A percentile compares a stretch with the other conserved stretches of the same genome.
phyloP scores from a whole-genome alignment of 148 eudicot genomes.

The Nepenthes mirabilis region DNA sequence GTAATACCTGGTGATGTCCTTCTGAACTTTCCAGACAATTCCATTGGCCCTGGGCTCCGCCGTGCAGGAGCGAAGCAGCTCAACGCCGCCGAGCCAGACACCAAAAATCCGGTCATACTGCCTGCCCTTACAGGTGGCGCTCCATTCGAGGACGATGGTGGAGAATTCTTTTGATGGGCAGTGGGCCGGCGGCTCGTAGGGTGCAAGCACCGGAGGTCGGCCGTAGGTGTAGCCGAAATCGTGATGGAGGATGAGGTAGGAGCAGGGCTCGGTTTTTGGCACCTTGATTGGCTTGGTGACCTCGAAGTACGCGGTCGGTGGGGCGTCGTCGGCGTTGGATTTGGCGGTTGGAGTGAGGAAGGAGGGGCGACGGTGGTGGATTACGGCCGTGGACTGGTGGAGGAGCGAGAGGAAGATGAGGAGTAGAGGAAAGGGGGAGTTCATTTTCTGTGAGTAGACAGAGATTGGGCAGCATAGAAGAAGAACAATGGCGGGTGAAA shows the following conservation, averaged over 20 bases:
- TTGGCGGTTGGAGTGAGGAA: conserved; percentile 8
- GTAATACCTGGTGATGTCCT: conserved; percentile 63
- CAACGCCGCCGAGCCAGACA: conserved; percentile 82
- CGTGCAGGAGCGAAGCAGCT: conserved; percentile 83
- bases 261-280: conserved; percentile 47
- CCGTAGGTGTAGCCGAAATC: conserved; percentile 65
- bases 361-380: conserved; percentile 18
- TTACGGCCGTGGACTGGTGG: conserved; percentile 5
- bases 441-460: too few species aligned
- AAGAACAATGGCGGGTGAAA: too few species aligned
- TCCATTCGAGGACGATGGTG: conserved; percentile 55
- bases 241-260: conserved; percentile 47
- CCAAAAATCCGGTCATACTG: conserved; percentile 82
- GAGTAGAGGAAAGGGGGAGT: conserved; percentile 11
- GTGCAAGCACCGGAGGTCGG: conserved; percentile 34
- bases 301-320: conserved; percentile 48
- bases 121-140: conserved; percentile 57
- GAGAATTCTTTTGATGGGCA: conserved; percentile 33
- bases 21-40: conserved; percentile 61
- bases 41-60: conserved; percentile 78
- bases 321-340: conserved; percentile 4
- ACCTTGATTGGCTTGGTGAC: conserved; percentile 53
- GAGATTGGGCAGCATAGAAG: too few species aligned
- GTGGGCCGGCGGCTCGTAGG: conserved; percentile 50
- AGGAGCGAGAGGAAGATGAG: conserved; percentile 9